These are phyloP conservation scores for Fomitopsis pulvina DNA, from an alignment of 768 basidiomycete genomes.

Conservation along the genomic window DNA sequence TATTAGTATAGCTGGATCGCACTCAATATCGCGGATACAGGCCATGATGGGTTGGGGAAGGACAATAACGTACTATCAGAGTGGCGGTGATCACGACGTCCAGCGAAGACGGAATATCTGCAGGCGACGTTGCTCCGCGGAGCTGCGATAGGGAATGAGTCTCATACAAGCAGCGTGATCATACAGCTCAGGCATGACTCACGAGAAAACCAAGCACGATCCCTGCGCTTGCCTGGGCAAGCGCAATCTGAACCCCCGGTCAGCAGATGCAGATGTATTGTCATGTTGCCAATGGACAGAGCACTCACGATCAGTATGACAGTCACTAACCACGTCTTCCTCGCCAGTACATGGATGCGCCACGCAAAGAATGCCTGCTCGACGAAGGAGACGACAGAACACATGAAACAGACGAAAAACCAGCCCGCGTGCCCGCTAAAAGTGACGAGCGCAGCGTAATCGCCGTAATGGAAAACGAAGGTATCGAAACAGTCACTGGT, in stretches of 20 bases:
- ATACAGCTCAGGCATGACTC: not conserved
- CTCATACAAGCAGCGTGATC: no score
- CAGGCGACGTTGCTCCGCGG: not conserved
- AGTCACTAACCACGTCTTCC: not conserved
- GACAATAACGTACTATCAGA: no score
- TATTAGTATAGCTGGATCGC: not conserved
- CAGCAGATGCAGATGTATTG: no score
- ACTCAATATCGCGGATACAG: no score
- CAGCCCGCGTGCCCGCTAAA: no score
- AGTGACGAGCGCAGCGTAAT: no score
- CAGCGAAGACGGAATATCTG: not conserved
- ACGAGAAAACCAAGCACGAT: not conserved
- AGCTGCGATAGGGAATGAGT: not conserved
- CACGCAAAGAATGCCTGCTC: conserved; percentile 8
- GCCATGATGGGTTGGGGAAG: no score
- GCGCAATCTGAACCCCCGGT: not conserved
- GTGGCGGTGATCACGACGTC: not conserved
- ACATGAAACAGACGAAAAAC: conserved; percentile 1
- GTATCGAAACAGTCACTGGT: not conserved
- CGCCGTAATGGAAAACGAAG: conserved; percentile 2
- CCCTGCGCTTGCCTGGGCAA: not conserved
- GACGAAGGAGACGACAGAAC: conserved; percentile 1
- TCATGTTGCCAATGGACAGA: not conserved
- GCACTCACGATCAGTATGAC: conserved; percentile 1
- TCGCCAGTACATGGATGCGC: conserved; percentile 6